Evolutionary conservation across 352 stramenopile species (phyloP), one percentile per base, ranked within the genome.

Genomic region (Phytophthora chlamydospora): DNA sequence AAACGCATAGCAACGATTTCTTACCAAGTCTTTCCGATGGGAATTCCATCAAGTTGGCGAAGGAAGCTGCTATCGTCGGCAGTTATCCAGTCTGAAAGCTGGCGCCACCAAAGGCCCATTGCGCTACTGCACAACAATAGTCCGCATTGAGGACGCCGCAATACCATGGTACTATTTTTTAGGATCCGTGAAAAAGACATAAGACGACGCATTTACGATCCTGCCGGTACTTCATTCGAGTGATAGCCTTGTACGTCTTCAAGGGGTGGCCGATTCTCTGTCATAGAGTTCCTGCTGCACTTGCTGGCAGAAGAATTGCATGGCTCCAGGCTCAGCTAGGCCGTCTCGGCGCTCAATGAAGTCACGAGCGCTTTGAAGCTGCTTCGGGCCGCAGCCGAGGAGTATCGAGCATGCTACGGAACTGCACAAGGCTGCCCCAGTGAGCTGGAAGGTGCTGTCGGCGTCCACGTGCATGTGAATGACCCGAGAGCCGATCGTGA

Each of bases 401-500:
- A 80, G 39, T 16, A 68, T 32, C 2, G 61, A 58, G n/a, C 49
- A 73, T 3, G 66, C 72, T 12, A 43, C 32, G 13, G 44, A 13
- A 38, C 68, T 80, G 41, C 68, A 80, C 24, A 80, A 32, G 21
- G 49, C 46, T 14, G 56, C 68, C 3, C 45, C 49, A 32, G 56
- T 48, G 1, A 66, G 44, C 48, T 75, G 56, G 55, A 80, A 80
- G 35, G 66, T 74, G 48, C 68, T 55, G 46, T 80, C 65, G 1
- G 31, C 21, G 13, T 74, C 72, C 0, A 71, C 68, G 49, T 73
- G 57, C 50, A 77, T 64, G 44, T 73, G 63, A 40, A 80, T 39
- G n/a, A 77, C 45, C 32, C 60, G 62, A 0, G 54, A 53, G 41
- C 44, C 72, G 19, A 66, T n/a, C 10, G 24, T 54, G 1, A 68